Evolutionary conservation across 164 flowering plant species (phyloP), one percentile per base, ranked within the genome.

Genomic region (Buxus sempervirens): DNA sequence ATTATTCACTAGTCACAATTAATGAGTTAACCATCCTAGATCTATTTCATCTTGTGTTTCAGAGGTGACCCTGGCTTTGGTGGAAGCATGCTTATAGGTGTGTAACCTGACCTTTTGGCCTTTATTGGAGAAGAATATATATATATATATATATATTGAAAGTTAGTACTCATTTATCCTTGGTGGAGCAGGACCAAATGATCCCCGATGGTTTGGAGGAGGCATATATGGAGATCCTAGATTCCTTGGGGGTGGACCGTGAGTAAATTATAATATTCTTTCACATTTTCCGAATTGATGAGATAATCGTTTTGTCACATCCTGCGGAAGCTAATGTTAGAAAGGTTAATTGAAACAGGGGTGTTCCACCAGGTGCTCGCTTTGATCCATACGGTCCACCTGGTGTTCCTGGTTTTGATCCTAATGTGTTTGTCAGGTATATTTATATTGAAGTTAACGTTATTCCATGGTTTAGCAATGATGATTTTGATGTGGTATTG

Each of bases 341-440:
- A 48, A 61, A 14, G 54, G 21, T 60, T 22, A 20, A 48, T 69
- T 70, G 69, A 57, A 68, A 74, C 88, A 91, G 95, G 62, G 88
- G 81, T 71, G 75, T 84, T 24, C 95, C 91, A 19, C 96, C 91
- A 20, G 97, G 96, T 73, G 90, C 90, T 61, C 96, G 93, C 24
- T 91, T 83, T 79, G 97, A 91, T 80, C 97, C 97, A 0, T 82
- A 71, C 77, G 95, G 95, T 15, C 97, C 97, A 12, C 97, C 95
- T 45, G 90, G 77, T 25, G 83, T 91, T 63, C 91, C 96, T 64
- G 97, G 91, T 28, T 91, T 89, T 81, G 97, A 89, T 75, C 96
- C 91, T 9, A 64, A 63, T 42, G 82, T 89, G 15, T 85, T 84
- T 77, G 63, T 51, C 64, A 84, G 96, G 96, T 90, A 77, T 25